Base-by-base conservation (phyloP, 2,329 filamentous ascomycete genomes). In the Fusarium siculi region DNA sequence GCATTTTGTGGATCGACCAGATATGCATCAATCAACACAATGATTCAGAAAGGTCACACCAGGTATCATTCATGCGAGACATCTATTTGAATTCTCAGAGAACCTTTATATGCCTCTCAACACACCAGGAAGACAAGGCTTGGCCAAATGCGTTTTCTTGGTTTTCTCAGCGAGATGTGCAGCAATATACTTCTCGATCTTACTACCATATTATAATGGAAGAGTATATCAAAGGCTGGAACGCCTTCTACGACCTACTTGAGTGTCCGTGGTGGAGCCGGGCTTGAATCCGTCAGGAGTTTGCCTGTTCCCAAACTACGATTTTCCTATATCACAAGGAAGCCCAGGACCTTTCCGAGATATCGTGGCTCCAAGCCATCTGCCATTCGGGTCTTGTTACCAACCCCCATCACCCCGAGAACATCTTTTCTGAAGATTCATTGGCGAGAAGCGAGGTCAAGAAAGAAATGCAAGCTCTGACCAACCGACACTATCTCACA, bases 1-100 rank as follows among this genome's bases (percentile, higher is more conserved):
- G 52, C 19, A 7, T 54, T 15, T 8, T 54, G 1, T 54, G 36
- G 52, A 18, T 54, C 21, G 52, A 54, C 19, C 52, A 54, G 25
- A 30, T 54, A 54, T 54, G 52, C 21, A 54, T 54, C 25, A 42
- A 54, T 54, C 25, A 40, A 10, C 21, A 54, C 15, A 42, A 15
- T 10, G 12, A 54, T 14, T 14, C 8, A 4, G 52, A 23, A 28
- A 54, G 52, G 4, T 54, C 52, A 2, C 52, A 54, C 2, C 52
- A 42, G 8, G 52, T 54, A 7, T 4, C 7, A 2, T 54, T 42
- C 7, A 42, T 54, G 52, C 10, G 21, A 18, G 52, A 54, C 2
- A 54, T 54, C 3, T 40, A 54, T 8, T 19, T 39, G 5, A 42
- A 42, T 10, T 40, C 36, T 5, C 8, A 7, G 1, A 10, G 21